Percentiles rank a stretch among this genome's conserved stretches.
Conservation (phyloP, 768 basidiomycete species). For the Lactarius quietus region DNA sequence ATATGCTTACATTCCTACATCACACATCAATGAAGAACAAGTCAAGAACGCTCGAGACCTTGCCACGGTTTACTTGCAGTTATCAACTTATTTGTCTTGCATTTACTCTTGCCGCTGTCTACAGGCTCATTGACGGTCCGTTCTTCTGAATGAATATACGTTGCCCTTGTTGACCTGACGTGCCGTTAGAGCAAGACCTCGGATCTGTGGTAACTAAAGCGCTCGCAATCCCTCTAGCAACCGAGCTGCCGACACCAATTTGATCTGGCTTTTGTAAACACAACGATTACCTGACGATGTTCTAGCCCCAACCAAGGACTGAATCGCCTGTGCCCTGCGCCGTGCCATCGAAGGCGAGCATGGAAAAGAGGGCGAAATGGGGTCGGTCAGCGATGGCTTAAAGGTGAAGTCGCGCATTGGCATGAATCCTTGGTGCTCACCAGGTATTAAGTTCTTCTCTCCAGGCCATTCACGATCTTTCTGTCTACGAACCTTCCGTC, state of each 20-base stretch:
- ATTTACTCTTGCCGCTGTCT: constrained; percentile 57
- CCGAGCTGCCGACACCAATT: constrained; percentile 72
- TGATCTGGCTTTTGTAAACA: constrained; percentile 70
- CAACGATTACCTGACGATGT: constrained; percentile 67
- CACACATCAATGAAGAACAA: constrained; percentile 74
- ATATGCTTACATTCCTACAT: too few species aligned
- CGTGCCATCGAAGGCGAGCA: constrained; percentile 81
- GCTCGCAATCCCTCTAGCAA: constrained; percentile 68
- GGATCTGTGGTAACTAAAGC: constrained; percentile 58
- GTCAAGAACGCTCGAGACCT: constrained; percentile 78
- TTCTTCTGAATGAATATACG: constrained; percentile 21
- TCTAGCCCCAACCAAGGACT: constrained; percentile 56
- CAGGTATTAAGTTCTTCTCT: constrained; percentile 4
- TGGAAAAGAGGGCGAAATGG: constrained; percentile 87
- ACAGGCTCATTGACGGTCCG: constrained; percentile 59
- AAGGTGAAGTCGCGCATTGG: constrained; percentile 53
- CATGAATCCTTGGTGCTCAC: neutral
- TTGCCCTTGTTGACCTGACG: constrained; percentile 19
- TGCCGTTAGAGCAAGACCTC: constrained; percentile 51
- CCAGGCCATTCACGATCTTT: constrained; percentile 72
- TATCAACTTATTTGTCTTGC: constrained; percentile 60
- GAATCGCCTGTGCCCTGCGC: constrained; percentile 66
- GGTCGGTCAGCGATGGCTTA: constrained; percentile 71
- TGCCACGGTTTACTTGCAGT: constrained; percentile 70
- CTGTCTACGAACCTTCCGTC: constrained; percentile 54